Evolutionary conservation across 805 yeast genomes (phyloP), one percentile per base, ranked within the genome.

Genomic region (Cyberlindnera suaveolens): DNA sequence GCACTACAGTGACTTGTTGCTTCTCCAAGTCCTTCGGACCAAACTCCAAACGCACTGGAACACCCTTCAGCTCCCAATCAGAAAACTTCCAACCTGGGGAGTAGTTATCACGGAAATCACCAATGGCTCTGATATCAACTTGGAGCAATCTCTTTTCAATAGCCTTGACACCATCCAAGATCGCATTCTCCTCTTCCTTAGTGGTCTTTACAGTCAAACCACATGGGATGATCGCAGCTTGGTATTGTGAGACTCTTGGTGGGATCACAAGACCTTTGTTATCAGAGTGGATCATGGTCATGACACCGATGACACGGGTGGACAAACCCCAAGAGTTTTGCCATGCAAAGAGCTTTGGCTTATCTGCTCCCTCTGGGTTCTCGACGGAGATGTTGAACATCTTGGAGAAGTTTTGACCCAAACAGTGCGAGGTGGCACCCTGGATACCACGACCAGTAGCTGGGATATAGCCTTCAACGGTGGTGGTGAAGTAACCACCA

Each of bases 281-380:
- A 68, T 93, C 99, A 31, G 97, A 89, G 66, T 93, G 99, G 46
- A 89, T 79, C 99, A 93, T 93, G 47, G 88, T 89, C 98, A 93
- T 93, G 55, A 95, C 99, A 76, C 99, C 99, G 64, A 93, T 90
- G 52, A 85, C 93, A 71, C 99, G 87, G 46, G 99, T 93, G 39
- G 97, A 90, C 57, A 93, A 72, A 70, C 99, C 99, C 99, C 99
- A 93, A 11, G 97, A 90, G 75, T 95, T 93, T 73, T 93, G 99
- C 79, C 82, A 88, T 30, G 93, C 96, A 57, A 72, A 79, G 40
- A 90, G 71, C 71, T 88, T 85, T 61, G 93, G 95, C 63, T 84
- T 80, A 48, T 86, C 95, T 17, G 83, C 61, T 41, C 96, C 96
- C 47, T 84, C 85, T 54, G 99, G 99, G 66, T 88, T 86, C 71